Conservation (phyloP, 2,329 filamentous ascomycete species). For the Colletotrichum lentis region DNA sequence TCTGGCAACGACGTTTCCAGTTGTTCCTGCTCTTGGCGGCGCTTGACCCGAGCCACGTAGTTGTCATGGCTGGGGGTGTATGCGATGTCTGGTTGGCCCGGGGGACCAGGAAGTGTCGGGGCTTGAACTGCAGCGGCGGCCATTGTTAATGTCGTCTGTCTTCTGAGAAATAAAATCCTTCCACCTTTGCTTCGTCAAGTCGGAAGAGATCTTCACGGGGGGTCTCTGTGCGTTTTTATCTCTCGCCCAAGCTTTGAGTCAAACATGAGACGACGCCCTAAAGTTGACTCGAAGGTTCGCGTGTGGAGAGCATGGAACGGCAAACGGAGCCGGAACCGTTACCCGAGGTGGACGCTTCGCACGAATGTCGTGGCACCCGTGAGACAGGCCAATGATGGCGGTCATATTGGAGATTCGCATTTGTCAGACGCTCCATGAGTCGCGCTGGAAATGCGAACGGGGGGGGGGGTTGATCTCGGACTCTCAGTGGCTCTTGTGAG, state of each 20-base stretch:
- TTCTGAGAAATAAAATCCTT: too few relatives aligned
- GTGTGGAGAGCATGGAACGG: not conserved
- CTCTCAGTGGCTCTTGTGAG: not conserved
- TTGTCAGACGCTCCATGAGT: conserved; percentile 8
- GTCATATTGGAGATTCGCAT: not conserved
- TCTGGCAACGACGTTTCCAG: conserved; percentile 54
- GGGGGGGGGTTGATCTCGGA: not conserved
- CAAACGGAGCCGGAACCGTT: not conserved
- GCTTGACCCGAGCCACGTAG: conserved; percentile 59
- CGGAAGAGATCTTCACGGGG: not conserved
- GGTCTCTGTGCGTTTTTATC: not conserved
- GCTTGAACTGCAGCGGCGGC: conserved; percentile 39
- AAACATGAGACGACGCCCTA: not conserved
- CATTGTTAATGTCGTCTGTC: conserved; percentile 30
- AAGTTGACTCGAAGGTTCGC: not conserved
- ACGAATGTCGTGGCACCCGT: not conserved
- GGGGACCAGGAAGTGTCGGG: conserved; percentile 40
- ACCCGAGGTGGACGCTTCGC: not conserved
- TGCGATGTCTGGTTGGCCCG: conserved; percentile 65
- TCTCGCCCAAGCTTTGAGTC: fast-evolving
- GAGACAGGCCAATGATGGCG: not conserved
- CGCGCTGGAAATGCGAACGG: not conserved
- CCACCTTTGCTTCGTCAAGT: too few relatives aligned
- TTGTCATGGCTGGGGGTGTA: conserved; percentile 64
- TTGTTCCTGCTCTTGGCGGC: conserved; percentile 52